Base-by-base conservation (phyloP, 2,329 filamentous ascomycete genomes). In the Trichoderma guizhouense region DNA sequence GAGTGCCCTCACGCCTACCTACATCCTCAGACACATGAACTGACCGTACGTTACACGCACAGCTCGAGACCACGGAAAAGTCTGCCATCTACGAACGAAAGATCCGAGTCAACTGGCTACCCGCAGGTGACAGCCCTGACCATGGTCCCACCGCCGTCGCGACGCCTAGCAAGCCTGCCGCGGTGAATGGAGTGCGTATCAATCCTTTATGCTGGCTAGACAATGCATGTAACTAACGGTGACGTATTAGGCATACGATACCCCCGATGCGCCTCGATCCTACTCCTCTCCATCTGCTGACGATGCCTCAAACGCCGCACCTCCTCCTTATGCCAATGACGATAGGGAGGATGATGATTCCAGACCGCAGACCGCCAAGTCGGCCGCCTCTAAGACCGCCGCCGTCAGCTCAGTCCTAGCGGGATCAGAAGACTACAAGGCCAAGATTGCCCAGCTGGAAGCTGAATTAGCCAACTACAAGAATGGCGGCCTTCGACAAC, bases 51-150 rank as follows among this genome's bases (percentile, higher is more conserved):
- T 64, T 30, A 15, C 43, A 24, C 43, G 9, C 24, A n/a, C 77
- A 96, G 92, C 97, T 95, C 90, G 89, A 88, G 86, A 92, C 80
- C 85, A 96, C 86, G 11, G 88, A 93, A 72, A 98, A 97, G 84
- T 86, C 87, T 15, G 86, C 88, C 26, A 91, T 99, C 72, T 90
- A 94, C 78, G 96, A 99, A 86, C 93, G 92, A 85, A 99, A 98
- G 87, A 99, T 99, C 76, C 91, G 95, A 61, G 96, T 99, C 75
- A 88, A 87, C 76, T 99, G 95, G 87, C 86, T 98, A 55, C 83
- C 92, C 62, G 86, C 91, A 11, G 88, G 89, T 64, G 87, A 87
- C 71, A 75, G 79, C 18, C 72, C 76, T 11, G 77, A 81, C 51
- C 67, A 78, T 36, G 73, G 72, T 43, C 34, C 77, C 47, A 76